phyloP scores from a whole-genome alignment of 805 yeast species.

The Wickerhamiella sorbophila region DNA sequence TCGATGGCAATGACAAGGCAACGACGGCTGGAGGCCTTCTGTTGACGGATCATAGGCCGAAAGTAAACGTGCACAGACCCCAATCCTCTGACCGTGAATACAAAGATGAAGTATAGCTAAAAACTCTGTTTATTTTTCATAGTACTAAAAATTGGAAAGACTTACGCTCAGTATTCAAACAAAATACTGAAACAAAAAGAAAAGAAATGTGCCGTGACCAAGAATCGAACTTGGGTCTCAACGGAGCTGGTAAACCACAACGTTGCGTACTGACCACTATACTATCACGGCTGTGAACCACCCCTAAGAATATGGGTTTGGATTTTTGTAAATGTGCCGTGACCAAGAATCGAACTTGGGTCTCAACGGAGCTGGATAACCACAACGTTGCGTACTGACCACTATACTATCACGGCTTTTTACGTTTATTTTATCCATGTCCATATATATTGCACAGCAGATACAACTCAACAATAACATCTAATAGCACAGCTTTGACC shows the following conservation, averaged over 20 bases:
- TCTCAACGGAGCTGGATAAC: slow-evolving; percentile 19
- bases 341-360: slow-evolving; percentile 61
- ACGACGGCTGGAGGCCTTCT: slow-evolving; percentile 1
- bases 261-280: slow-evolving; percentile 63
- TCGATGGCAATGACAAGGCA: background rate
- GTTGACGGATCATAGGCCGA: background rate
- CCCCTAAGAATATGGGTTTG: background rate
- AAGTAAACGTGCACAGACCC: background rate
- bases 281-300: slow-evolving; percentile 31
- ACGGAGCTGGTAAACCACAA: slow-evolving; percentile 40
- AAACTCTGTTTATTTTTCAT: no score
- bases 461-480: background rate
- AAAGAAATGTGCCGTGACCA: slow-evolving; percentile 43
- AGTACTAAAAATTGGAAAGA: background rate
- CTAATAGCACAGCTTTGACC: no score
- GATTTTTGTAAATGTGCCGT: slow-evolving; percentile 30
- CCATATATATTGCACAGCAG: background rate
- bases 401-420: slow-evolving; percentile 42
- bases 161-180: no score
- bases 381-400: slow-evolving; percentile 56
- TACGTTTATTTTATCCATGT: background rate
- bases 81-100: background rate
- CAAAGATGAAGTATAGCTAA: no score
- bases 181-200: background rate
- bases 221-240: slow-evolving; percentile 63